Base-by-base conservation (phyloP, 2,329 filamentous ascomycete genomes). In the Colletotrichum camelliae region DNA sequence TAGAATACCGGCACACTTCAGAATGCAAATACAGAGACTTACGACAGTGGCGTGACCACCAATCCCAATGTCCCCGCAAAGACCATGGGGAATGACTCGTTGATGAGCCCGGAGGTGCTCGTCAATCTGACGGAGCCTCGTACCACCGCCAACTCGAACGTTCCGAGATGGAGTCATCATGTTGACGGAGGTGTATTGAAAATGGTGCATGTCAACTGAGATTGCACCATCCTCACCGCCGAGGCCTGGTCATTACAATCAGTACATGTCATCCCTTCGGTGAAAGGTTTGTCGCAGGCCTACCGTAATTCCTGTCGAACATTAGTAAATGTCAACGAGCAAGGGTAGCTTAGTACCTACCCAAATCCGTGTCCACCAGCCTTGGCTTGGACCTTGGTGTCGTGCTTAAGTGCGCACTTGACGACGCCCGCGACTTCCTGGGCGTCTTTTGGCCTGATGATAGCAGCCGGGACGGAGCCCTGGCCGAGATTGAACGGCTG, bases 361-460 rank as follows among this genome's bases (percentile, higher is more conserved):
- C 85, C 91, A 77, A 91, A 94, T 0, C 90, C 93, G 79, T 94
- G 92, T 0, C 92, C 92, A 5, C 92, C 92, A 3, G 90, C 91
- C 77, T 87, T 90, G 16, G 92, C 89, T 79, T 93, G 91, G 0
- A 93, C 90, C 77, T 89, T 89, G 67, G 89, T 81, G 8, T 83
- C 84, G 74, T 85, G 83, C 37, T 86, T 76, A 3, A 80, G 83
- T 4, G 91, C 92, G 79, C 92, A 93, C 64, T 88, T 87, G 43
- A 94, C 86, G 8, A 91, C 88, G 27, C 83, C 87, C 2, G 90
- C 87, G 2, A 93, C 87, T 70, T 93, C 89, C 16, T 88, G 81
- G 9, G 87, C 84, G 0, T 84, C 89, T 7, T 84, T 82, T 1
- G 92, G 91, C 8, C 90, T 85, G 2, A 92, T 86, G n/a, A 93